Conservation (phyloP, 148 eudicot genomes). For the Rhododendron vialii region DNA sequence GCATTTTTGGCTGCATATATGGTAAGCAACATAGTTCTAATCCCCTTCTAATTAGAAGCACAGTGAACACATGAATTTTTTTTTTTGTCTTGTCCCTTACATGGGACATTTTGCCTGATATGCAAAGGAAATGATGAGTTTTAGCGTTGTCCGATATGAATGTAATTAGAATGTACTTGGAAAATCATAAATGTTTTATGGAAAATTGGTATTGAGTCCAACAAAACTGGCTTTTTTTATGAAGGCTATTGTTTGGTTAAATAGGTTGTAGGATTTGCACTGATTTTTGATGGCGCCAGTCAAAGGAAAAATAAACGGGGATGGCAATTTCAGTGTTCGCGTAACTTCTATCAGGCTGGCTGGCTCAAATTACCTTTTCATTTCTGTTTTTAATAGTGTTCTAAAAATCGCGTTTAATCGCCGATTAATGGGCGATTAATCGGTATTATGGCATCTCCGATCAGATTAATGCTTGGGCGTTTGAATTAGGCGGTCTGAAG, state of each 20-base stretch:
- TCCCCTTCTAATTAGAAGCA: background rate
- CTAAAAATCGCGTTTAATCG: too few relatives aligned
- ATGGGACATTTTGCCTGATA: background rate
- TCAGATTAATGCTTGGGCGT: too few relatives aligned
- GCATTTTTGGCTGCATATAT: slow-evolving; percentile 92
- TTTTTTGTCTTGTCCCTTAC: background rate
- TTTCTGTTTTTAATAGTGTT: background rate
- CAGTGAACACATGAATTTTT: background rate
- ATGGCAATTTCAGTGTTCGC: background rate
- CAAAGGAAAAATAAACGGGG: background rate
- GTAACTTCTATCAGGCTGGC: background rate
- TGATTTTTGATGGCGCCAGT: background rate
- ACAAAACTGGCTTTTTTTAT: background rate
- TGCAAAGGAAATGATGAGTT: background rate
- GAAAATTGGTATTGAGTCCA: background rate
- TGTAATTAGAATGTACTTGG: background rate
- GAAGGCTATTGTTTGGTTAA: background rate
- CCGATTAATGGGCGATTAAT: too few relatives aligned
- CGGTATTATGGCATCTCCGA: too few relatives aligned
- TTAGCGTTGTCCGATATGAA: background rate
- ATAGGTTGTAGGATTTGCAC: background rate
- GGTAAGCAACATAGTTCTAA: slow-evolving; percentile 32
- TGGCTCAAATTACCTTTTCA: background rate
- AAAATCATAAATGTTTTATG: background rate
- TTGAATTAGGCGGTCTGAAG: too few relatives aligned